Evolutionary conservation across 148 eudicot species (phyloP).

Genomic region (Rhododendron vialii): DNA sequence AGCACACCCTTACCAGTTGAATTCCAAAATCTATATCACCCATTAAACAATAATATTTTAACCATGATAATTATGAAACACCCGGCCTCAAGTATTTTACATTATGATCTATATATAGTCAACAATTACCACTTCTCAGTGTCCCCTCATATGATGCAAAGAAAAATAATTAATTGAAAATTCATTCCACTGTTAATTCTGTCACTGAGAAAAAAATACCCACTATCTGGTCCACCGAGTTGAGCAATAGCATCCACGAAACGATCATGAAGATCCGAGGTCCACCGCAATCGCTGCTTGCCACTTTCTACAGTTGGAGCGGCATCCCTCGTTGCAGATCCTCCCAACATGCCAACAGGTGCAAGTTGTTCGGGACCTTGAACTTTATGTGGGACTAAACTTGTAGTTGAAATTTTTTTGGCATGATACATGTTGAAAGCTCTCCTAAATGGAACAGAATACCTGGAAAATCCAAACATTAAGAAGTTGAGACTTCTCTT

Average conservation of each 20-base stretch:
- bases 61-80: background rate
- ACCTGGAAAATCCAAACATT: background rate
- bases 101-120: background rate
- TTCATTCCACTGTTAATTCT: background rate
- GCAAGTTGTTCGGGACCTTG: constrained; percentile 43
- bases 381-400: constrained; percentile 46
- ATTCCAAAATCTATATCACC: background rate
- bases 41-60: background rate
- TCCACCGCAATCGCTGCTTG: constrained; percentile 66
- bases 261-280: constrained; percentile 63
- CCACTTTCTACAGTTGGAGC: constrained; percentile 44
- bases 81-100: background rate
- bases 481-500: background rate
- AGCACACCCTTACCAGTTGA: background rate
- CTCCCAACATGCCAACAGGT: constrained; percentile 31
- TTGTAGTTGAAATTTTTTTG: constrained; percentile 40
- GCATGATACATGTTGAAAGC: constrained; percentile 43
- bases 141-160: background rate
- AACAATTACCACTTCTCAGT: background rate
- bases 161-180: background rate
- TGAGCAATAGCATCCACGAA: constrained; percentile 70
- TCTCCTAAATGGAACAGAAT: background rate
- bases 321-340: constrained; percentile 33
- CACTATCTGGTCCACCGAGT: constrained; percentile 84
- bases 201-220: constrained; percentile 42